Evolutionary conservation across 2,329 filamentous ascomycete species (phyloP), one percentile per base, ranked within the genome.

Genomic region (Arthrinium phaeospermum): DNA sequence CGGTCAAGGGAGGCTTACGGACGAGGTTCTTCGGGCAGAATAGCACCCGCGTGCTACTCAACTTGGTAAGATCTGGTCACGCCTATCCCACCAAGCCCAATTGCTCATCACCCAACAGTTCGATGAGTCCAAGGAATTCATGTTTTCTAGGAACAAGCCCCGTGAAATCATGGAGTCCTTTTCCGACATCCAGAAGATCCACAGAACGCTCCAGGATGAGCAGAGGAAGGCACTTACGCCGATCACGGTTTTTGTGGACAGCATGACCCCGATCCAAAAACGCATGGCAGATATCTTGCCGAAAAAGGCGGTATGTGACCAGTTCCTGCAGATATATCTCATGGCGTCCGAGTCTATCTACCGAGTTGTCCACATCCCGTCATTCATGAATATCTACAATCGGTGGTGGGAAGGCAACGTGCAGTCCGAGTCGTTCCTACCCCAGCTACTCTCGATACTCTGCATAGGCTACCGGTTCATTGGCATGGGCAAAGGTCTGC

Each of bases 261-360:
- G 87, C n/a, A 87, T 89, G 81, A 87, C 88, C 77, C 87, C 88
- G 0, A 83, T 90, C 2, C 85, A 85, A 72, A 88, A 88, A 77
- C 86, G 88, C 67, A 90, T 90, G 88, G 84, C 83, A 44, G 87
- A 90, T 72, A 88, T 90, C 19, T 76, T 90, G 24, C 88, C 88
- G 0, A 85, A 83, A 45, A 86, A 84, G 76, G 72, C 80, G 0
- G 84, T 87, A 12, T 90, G 88, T 78, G 87, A 89, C 75, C 82
- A 84, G 19, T 82, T 90, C 4, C 75, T 90, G 3, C 79, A 83
- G 10, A 80, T 84, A 1, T 90, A 89, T 74, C 81, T 89, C 70
- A 82, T 83, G 49, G 84, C 85, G 1, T 86, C 85, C 13, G 88
- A 90, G 75, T 86, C 84, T 4, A 82, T 89, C 13, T 89, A 88